Evolutionary conservation across 345 rosid genomes (phyloP), one percentile per base, ranked within the genome.

Genomic region (Zanthoxylum bungeanum): DNA sequence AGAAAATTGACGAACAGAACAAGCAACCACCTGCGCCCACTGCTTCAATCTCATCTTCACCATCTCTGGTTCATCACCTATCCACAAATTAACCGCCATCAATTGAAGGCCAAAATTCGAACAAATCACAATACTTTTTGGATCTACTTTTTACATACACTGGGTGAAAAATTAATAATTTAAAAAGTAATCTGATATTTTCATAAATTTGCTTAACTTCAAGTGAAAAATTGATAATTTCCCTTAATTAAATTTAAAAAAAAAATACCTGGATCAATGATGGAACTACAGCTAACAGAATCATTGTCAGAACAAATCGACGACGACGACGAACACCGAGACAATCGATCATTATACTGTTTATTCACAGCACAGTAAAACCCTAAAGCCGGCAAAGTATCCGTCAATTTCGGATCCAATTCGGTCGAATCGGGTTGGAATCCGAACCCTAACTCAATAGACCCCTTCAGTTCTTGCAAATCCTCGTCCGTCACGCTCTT

Each of bases 1-100:
- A 21, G 88, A 74, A 71, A 70, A 67, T 73, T 90, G 97, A 34
- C 79, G 80, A 67, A 89, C 91, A 57, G 93, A 88, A 66, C 93
- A 91, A 27, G 94, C 98, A 22, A 93, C 98, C 56, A 87, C 83
- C 77, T 82, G 91, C 1, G 97, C 98, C 98, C 98, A 93, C 58
- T 87, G 98, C 80, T 73, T 87, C 85, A 93, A 25, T 75, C 80
- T 91, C 70, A 66, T 47, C 89, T 91, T 93, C 78, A 89, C 88
- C 69, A 58, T 81, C 84, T 79, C 88, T 44, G 92, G 90, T 79
- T 83, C 96, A 51, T 89, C 90, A 69, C 88, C 98, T 93, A 46
- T 17, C 37, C 58, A 9, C 10, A 10, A 16, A 14, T 40, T 16
- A 8, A 9, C 46, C 53, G 57, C 28, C 50, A 12, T 56, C n/a